A percentile compares a stretch with the other conserved stretches of the same genome.
phyloP scores from a whole-genome alignment of 2,329 filamentous ascomycete species.

The Lachnellula suecica region DNA sequence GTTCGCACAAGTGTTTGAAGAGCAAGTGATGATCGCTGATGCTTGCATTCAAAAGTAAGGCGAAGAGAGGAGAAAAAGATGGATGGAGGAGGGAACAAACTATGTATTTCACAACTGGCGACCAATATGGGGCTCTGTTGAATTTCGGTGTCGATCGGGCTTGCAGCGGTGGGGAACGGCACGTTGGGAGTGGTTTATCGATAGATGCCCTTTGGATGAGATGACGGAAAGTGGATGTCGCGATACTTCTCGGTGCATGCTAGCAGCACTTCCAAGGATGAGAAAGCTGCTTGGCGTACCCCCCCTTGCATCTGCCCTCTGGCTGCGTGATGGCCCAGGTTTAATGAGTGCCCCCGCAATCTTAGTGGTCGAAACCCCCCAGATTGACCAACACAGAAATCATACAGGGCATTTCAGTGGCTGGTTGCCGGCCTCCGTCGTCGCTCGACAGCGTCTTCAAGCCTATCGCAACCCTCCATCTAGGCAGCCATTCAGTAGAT shows the following conservation, averaged over 20 bases:
- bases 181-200: background rate
- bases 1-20: slow-evolving; percentile 8
- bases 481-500: slow-evolving; percentile 7
- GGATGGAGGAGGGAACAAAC: slow-evolving; percentile 22
- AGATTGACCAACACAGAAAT: background rate
- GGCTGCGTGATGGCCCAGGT: background rate
- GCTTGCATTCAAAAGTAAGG: slow-evolving; percentile 27
- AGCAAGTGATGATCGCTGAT: slow-evolving; percentile 15
- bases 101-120: slow-evolving; percentile 25
- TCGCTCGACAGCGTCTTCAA: background rate
- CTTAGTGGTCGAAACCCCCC: background rate
- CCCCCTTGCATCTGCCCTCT: background rate
- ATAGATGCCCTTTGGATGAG: background rate
- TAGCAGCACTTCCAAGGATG: background rate
- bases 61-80: slow-evolving; percentile 18
- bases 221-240: slow-evolving; percentile 1
- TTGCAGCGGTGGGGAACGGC: slow-evolving; percentile 10
- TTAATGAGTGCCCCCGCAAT: background rate
- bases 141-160: slow-evolving; percentile 14
- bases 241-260: slow-evolving; percentile 5
- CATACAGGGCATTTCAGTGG: background rate
- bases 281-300: background rate
- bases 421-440: background rate
- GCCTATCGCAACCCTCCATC: background rate
- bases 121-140: slow-evolving; percentile 21